Conservation (phyloP, 495 filamentous ascomycete species). For the Neurospora pannonica region DNA sequence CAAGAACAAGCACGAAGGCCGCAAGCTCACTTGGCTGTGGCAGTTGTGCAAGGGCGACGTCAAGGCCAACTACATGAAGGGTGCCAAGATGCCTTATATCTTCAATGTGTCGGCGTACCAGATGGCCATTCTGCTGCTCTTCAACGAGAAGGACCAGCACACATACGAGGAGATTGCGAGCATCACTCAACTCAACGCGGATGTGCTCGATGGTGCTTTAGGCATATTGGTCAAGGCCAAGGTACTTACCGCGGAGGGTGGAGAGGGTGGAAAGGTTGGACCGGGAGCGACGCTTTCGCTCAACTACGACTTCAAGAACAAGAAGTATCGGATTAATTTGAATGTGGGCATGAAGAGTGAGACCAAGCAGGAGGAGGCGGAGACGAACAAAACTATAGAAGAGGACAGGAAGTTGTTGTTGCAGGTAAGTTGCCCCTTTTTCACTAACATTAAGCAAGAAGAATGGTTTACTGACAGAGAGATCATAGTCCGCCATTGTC, state of each 20-base stretch:
- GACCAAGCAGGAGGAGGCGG: slow-evolving; percentile 86
- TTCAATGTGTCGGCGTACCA: slow-evolving; percentile 96
- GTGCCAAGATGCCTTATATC: slow-evolving; percentile 83
- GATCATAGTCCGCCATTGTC: slow-evolving; percentile 80
- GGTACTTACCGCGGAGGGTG: slow-evolving; percentile 53
- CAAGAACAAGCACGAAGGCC: slow-evolving; percentile 87
- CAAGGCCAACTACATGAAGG: slow-evolving; percentile 84
- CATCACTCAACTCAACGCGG: slow-evolving; percentile 65
- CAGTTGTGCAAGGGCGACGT: slow-evolving; percentile 96
- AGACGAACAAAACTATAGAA: slow-evolving; percentile 99
- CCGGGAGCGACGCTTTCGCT: slow-evolving; percentile 66
- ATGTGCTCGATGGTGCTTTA: slow-evolving; percentile 77
- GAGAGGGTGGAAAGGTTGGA: slow-evolving; percentile 65
- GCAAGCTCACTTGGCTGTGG: slow-evolving; percentile 97
- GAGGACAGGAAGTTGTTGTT: slow-evolving; percentile 93
- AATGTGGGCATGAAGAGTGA: slow-evolving; percentile 93
- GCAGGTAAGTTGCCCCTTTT: slow-evolving; percentile 50
- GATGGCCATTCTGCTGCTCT: slow-evolving; percentile 93
- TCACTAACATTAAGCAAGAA: background rate
- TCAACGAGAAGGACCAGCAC: slow-evolving; percentile 83
- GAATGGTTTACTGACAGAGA: background rate
- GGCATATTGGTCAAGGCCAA: slow-evolving; percentile 83
- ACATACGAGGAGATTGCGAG: slow-evolving; percentile 79
- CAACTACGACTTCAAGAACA: slow-evolving; percentile 93
- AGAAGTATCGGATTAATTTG: slow-evolving; percentile 93